Evolutionary conservation across 768 basidiomycete genomes (phyloP).

Genomic region (Lactarius trivialis): DNA sequence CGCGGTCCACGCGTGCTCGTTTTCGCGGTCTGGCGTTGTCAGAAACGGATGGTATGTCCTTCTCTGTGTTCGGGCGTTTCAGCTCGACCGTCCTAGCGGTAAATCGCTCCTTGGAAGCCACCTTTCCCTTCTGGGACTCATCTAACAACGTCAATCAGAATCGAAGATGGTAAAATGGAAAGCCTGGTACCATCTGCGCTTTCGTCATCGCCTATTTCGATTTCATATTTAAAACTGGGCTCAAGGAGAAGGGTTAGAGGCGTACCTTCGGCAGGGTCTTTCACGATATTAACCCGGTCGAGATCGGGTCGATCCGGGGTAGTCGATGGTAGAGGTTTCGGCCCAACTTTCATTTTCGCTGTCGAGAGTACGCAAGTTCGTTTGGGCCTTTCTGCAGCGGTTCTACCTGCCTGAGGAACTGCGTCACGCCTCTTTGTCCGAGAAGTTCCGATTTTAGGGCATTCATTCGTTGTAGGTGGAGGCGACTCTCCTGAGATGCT

Average conservation of each 20-base stretch:
- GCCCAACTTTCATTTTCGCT: not conserved
- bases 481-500: not conserved
- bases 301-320: not conserved
- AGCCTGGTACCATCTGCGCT: not conserved
- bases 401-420: not conserved
- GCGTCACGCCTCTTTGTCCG: not conserved
- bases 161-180: not conserved
- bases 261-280: not conserved
- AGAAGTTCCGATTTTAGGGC: not conserved
- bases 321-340: not conserved
- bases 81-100: not conserved
- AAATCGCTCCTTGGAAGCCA: not conserved
- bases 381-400: not conserved
- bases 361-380: not conserved
- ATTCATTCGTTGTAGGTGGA: not conserved
- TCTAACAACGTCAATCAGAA: not conserved
- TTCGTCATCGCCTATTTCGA: not conserved
- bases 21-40: not conserved
- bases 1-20: conserved; percentile 2
- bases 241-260: not conserved
- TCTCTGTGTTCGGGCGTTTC: not conserved
- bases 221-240: not conserved
- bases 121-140: not conserved
- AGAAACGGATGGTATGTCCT: not conserved
- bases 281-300: not conserved